Evolutionary conservation across 2,329 filamentous ascomycete species (phyloP).

Genomic region (Sclerotinia glacialis): DNA sequence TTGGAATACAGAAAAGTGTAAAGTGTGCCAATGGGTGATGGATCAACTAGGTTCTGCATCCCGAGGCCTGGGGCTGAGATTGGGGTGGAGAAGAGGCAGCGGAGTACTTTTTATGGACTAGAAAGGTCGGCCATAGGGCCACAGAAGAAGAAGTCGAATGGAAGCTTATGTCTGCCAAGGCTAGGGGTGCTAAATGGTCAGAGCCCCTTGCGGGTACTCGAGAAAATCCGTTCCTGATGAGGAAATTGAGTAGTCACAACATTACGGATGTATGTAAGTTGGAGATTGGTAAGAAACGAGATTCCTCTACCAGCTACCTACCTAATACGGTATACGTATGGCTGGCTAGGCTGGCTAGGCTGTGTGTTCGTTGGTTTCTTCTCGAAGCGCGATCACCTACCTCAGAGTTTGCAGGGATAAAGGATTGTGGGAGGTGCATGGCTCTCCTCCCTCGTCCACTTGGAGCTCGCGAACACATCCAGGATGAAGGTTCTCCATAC

Average conservation of each 20-base stretch:
- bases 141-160: slow-evolving; percentile 20
- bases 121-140: slow-evolving; percentile 16
- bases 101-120: slow-evolving; percentile 11
- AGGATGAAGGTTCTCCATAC: slow-evolving; percentile 17
- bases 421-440: slow-evolving; percentile 17
- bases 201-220: background rate
- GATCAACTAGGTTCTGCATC: slow-evolving; percentile 28
- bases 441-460: slow-evolving; percentile 13
- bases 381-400: slow-evolving; percentile 15
- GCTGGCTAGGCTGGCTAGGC: slow-evolving; percentile 4
- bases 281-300: background rate
- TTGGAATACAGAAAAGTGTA: slow-evolving; percentile 15
- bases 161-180: slow-evolving; percentile 20
- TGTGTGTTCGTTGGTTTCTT: slow-evolving; percentile 14
- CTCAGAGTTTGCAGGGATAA: slow-evolving; percentile 20
- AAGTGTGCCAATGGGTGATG: slow-evolving; percentile 27
- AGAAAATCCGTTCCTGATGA: background rate
- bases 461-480: slow-evolving; percentile 13
- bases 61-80: slow-evolving; percentile 29
- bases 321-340: slow-evolving; percentile 7
- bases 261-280: slow-evolving; percentile 3
- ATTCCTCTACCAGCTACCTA: background rate
- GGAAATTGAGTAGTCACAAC: slow-evolving; percentile 15
- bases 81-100: slow-evolving; percentile 19
- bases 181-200: slow-evolving; percentile 5